Evolutionary conservation across 108 stramenopile genomes (phyloP).

Genomic region (Pseudonitzschia pungens): DNA sequence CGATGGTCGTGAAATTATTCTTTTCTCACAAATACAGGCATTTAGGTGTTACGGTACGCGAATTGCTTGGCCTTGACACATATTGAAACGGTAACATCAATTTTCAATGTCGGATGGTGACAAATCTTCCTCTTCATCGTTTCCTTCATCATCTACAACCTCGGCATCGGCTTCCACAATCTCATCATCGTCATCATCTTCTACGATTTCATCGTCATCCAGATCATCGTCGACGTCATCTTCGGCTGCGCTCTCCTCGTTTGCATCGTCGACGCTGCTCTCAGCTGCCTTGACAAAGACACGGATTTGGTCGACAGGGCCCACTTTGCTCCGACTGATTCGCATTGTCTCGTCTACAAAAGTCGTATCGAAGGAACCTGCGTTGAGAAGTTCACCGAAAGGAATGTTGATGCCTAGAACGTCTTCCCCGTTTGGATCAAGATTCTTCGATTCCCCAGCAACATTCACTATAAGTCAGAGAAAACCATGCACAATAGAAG

Average conservation of each 20-base stretch:
- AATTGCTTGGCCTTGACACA: no score
- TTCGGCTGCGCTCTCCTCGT: slow-evolving; percentile 14
- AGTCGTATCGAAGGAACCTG: slow-evolving; percentile 72
- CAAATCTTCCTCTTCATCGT: neutral
- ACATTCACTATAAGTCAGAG: slow-evolving; percentile 50
- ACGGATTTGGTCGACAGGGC: slow-evolving; percentile 65
- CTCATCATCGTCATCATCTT: slow-evolving; percentile 13
- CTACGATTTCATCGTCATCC: slow-evolving; percentile 28
- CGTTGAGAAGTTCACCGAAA: slow-evolving; percentile 60
- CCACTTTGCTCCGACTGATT: slow-evolving; percentile 62
- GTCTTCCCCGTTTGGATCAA: slow-evolving; percentile 67
- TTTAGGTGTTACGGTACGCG: no score
- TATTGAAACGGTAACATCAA: no score
- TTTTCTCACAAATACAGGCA: no score
- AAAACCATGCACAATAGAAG: neutral
- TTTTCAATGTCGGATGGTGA: slow-evolving; percentile 8
- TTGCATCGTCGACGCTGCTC: slow-evolving; percentile 34
- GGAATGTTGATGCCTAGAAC: slow-evolving; percentile 64
- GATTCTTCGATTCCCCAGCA: slow-evolving; percentile 59
- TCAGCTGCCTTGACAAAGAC: slow-evolving; percentile 59
- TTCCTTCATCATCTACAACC: neutral
- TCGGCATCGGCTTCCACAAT: slow-evolving; percentile 3
- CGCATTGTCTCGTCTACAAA: slow-evolving; percentile 69
- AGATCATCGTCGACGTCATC: slow-evolving; percentile 31
- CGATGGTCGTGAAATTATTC: no score